Evolutionary conservation across 2,329 filamentous ascomycete species (phyloP).

Genomic region (Colletotrichum musae): DNA sequence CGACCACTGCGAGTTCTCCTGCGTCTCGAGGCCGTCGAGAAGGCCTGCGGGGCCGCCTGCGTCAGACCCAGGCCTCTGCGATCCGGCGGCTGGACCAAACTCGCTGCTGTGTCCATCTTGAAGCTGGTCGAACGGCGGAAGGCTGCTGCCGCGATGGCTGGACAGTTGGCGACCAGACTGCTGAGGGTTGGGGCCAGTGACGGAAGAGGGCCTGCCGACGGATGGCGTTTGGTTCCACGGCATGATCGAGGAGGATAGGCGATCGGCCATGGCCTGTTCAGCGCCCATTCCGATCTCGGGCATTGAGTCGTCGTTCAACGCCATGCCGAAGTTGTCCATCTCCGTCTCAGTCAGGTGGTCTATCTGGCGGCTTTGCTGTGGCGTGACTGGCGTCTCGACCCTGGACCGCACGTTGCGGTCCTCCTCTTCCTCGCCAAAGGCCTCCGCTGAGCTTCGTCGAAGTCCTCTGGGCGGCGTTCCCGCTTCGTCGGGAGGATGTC

Average conservation of each 20-base stretch:
- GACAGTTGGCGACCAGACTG: slow-evolving; percentile 44
- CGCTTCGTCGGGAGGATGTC: slow-evolving; percentile 44
- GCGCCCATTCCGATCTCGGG: slow-evolving; percentile 81
- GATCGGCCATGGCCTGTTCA: slow-evolving; percentile 76
- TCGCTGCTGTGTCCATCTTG: slow-evolving; percentile 55
- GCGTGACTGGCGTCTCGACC: slow-evolving; percentile 43
- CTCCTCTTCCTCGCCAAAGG: slow-evolving; percentile 55
- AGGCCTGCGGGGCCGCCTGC: slow-evolving; percentile 32
- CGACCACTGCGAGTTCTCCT: slow-evolving; percentile 50
- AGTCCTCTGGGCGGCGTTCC: slow-evolving; percentile 48
- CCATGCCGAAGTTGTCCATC: slow-evolving; percentile 47
- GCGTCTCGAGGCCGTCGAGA: slow-evolving; percentile 33
- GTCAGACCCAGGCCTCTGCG: slow-evolving; percentile 51
- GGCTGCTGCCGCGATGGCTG: slow-evolving; percentile 56
- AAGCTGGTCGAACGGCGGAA: slow-evolving; percentile 61
- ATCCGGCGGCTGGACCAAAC: slow-evolving; percentile 47
- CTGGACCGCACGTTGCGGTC: slow-evolving; percentile 57
- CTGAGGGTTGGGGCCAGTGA: slow-evolving; percentile 21
- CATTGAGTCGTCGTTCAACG: slow-evolving; percentile 57
- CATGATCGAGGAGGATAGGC: slow-evolving; percentile 67
- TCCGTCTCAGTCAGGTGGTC: neutral
- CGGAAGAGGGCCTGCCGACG: slow-evolving; percentile 35
- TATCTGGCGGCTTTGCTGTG: slow-evolving; percentile 22
- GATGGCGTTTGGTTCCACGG: slow-evolving; percentile 64
- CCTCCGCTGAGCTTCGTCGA: slow-evolving; percentile 61